These are phyloP conservation scores for Ceratocystis huliohia DNA, from an alignment of 2,329 filamentous ascomycete species.

Conservation along the genomic window DNA sequence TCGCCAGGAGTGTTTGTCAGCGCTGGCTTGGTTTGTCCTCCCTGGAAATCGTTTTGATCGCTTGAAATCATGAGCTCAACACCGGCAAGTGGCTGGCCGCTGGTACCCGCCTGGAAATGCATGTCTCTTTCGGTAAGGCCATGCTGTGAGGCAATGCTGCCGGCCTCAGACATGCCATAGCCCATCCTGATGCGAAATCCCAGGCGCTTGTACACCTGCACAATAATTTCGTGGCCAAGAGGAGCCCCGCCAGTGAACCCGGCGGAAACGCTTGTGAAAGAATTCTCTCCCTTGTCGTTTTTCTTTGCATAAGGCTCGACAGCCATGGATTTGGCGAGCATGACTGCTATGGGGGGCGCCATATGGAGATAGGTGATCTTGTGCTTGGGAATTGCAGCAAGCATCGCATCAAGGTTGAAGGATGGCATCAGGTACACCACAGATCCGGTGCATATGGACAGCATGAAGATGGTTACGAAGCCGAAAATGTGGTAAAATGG, in stretches of 20 bases:
- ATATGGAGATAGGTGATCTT: conserved; percentile 52
- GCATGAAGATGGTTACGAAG: conserved; percentile 44
- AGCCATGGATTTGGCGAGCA: conserved; percentile 55
- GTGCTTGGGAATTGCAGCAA: conserved; percentile 48
- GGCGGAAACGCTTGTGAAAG: conserved; percentile 43
- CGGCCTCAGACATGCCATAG: conserved; percentile 64
- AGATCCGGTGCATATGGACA: conserved; percentile 39
- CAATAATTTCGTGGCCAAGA: conserved; percentile 40
- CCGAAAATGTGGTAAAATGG: conserved; percentile 58
- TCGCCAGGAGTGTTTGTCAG: conserved; percentile 45
- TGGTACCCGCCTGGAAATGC: conserved; percentile 43
- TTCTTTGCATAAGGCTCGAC: conserved; percentile 48
- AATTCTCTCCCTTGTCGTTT: conserved; percentile 32
- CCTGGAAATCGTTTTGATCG: conserved; percentile 28
- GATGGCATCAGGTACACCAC: conserved; percentile 57
- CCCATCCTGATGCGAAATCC: conserved; percentile 45
- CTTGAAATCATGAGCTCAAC: conserved; percentile 54
- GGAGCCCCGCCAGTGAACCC: conserved; percentile 54
- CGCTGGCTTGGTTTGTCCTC: conserved; percentile 19
- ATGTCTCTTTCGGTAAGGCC: conserved; percentile 38
- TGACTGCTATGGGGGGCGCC: conserved; percentile 58
- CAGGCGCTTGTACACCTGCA: conserved; percentile 47
- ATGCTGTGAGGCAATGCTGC: conserved; percentile 50
- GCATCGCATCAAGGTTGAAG: conserved; percentile 54
- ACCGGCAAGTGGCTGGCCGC: conserved; percentile 52